Conservation (phyloP, 495 filamentous ascomycete species). For the Sordaria brevicollis region DNA sequence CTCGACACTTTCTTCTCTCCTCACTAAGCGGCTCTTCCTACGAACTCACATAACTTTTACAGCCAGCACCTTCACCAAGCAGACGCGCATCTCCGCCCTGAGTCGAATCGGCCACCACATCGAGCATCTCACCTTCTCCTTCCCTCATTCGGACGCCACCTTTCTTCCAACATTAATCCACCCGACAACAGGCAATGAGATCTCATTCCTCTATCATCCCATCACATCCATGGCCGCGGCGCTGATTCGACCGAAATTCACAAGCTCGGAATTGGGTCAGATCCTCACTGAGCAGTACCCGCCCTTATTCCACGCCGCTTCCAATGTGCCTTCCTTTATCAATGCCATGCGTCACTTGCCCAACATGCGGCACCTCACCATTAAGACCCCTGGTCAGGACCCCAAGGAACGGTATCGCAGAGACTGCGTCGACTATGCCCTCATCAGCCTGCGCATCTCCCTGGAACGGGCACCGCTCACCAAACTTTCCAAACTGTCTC, state of each 20-base stretch:
- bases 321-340: conserved; percentile 69
- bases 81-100: conserved; percentile 55
- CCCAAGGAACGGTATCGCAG: conserved; percentile 57
- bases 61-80: conserved; percentile 57
- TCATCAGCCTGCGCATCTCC: conserved; percentile 68
- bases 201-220: conserved; percentile 64
- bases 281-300: conserved; percentile 70
- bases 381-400: conserved; percentile 62
- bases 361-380: conserved; percentile 55
- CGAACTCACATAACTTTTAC: conserved; percentile 55
- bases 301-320: conserved; percentile 75
- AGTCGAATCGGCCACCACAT: conserved; percentile 63
- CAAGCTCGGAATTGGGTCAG: conserved; percentile 49
- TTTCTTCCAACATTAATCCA: conserved; percentile 70
- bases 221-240: conserved; percentile 42
- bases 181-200: conserved; percentile 57
- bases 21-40: conserved; percentile 43
- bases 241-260: conserved; percentile 52
- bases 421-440: conserved; percentile 68
- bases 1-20: conserved; percentile 39
- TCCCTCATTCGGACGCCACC: conserved; percentile 58
- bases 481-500: conserved; percentile 50
- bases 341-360: conserved; percentile 52
- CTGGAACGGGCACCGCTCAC: conserved; percentile 55
- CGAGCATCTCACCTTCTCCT: conserved; percentile 55